Conservation (phyloP, 2,329 filamentous ascomycete genomes). For the Elsinoe arachidis region DNA sequence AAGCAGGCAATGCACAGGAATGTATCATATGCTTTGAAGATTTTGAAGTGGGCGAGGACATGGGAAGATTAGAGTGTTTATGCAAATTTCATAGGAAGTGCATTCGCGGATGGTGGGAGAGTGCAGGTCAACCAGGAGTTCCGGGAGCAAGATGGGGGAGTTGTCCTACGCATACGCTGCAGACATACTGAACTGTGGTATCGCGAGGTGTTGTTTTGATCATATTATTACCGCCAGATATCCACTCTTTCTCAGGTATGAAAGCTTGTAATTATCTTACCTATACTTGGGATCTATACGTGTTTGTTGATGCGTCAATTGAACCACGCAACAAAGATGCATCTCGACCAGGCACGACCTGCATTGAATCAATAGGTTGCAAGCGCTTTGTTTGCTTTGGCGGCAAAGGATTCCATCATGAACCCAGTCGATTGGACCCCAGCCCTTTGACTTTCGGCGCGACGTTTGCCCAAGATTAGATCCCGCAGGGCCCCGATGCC, state of each 20-base stretch:
- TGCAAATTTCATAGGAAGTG: constrained; percentile 57
- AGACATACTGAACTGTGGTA: constrained; percentile 22
- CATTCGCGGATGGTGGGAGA: constrained; percentile 53
- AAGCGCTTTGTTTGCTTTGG: not conserved
- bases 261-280: not conserved
- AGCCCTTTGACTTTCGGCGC: not conserved
- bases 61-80: constrained; percentile 53
- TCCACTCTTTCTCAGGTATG: not conserved
- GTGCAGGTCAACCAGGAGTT: not conserved
- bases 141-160: constrained; percentile 41
- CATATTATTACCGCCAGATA: not conserved
- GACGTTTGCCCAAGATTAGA: constrained; percentile 9
- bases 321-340: too few relatives aligned
- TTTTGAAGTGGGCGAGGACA: constrained; percentile 50
- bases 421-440: not conserved
- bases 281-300: too few relatives aligned
- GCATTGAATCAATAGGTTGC: not conserved
- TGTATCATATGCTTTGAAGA: constrained; percentile 59
- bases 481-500: not conserved
- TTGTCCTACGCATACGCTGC: constrained; percentile 52
- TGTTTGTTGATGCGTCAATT: too few relatives aligned
- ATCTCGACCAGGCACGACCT: not conserved
- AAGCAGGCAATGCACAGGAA: constrained; percentile 44
- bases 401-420: not conserved
- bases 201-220: not conserved